A percentile compares a stretch with the other conserved stretches of the same genome.
phyloP scores from a whole-genome alignment of 257 asterid species.

The Lavandula angustifolia region DNA sequence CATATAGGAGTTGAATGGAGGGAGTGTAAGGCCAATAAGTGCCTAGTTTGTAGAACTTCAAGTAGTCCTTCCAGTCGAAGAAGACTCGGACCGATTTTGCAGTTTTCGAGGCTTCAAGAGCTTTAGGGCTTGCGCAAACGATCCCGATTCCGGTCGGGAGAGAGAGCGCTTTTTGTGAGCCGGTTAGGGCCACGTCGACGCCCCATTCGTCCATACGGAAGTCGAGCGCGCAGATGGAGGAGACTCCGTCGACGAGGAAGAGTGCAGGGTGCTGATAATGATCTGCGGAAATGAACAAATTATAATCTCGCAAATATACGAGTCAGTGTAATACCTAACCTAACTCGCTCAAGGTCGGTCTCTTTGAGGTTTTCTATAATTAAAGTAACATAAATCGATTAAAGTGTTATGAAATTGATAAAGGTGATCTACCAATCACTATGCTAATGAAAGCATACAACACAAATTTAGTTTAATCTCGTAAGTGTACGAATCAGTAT shows the following conservation, averaged over 20 bases:
- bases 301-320: too few species aligned
- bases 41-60: slow-evolving; percentile 88
- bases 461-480: neutral
- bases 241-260: slow-evolving; percentile 89
- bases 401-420: too few species aligned
- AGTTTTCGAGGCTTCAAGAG: slow-evolving; percentile 84
- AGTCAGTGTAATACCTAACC: too few species aligned
- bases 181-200: slow-evolving; percentile 89
- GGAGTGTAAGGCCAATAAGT: slow-evolving; percentile 99
- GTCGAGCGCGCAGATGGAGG: slow-evolving; percentile 96
- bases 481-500: too few species aligned
- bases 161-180: slow-evolving; percentile 96
- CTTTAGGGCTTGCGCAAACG: slow-evolving; percentile 93
- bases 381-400: too few species aligned
- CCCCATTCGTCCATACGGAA: slow-evolving; percentile 99
- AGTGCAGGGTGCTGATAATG: slow-evolving; percentile 94
- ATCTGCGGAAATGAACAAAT: slow-evolving; percentile 43
- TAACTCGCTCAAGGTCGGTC: too few species aligned
- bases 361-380: too few species aligned
- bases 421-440: too few species aligned
- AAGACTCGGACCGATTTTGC: slow-evolving; percentile 90
- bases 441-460: too few species aligned
- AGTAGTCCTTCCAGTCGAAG: slow-evolving; percentile 96
- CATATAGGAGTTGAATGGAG: slow-evolving; percentile 91
- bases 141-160: slow-evolving; percentile 95